phyloP scores from a whole-genome alignment of 345 rosid species.

The Erysimum cheiranthoides region DNA sequence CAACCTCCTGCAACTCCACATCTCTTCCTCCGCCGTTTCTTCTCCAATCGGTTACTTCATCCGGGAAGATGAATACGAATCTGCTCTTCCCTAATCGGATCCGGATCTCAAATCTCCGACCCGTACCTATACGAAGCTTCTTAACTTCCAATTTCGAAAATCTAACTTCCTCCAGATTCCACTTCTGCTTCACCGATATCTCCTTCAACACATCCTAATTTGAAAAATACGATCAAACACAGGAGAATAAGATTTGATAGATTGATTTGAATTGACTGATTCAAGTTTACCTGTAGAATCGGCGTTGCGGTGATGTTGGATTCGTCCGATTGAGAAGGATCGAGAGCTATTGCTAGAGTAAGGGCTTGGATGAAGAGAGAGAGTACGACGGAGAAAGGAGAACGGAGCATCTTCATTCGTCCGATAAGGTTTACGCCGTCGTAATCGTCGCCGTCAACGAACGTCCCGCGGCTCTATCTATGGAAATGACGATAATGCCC shows the following conservation, averaged over 20 bases:
- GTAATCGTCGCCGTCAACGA: slow-evolving; percentile 37
- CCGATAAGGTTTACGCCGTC: slow-evolving; percentile 25
- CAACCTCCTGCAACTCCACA: slow-evolving; percentile 49
- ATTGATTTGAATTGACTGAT: neutral
- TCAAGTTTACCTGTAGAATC: slow-evolving; percentile 50
- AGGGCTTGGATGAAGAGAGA: slow-evolving; percentile 39
- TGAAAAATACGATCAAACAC: neutral
- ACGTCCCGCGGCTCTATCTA: slow-evolving; percentile 17
- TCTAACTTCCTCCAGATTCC: slow-evolving; percentile 56
- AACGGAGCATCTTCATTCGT: slow-evolving; percentile 16
- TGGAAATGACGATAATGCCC: slow-evolving; percentile 19
- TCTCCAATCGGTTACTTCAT: slow-evolving; percentile 60
- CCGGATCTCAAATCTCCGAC: slow-evolving; percentile 65
- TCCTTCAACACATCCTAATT: slow-evolving; percentile 70
- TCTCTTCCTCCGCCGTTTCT: slow-evolving; percentile 45
- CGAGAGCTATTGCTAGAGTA: slow-evolving; percentile 38
- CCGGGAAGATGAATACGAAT: slow-evolving; percentile 59
- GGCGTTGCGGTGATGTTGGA: slow-evolving; percentile 36
- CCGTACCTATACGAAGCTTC: slow-evolving; percentile 55
- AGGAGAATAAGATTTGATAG: neutral
- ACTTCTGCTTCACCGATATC: slow-evolving; percentile 59
- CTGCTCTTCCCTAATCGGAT: slow-evolving; percentile 64
- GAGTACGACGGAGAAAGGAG: slow-evolving; percentile 33
- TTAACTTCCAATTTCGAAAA: slow-evolving; percentile 52
- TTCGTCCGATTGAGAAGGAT: slow-evolving; percentile 43